Conservation (phyloP, 2,329 filamentous ascomycete genomes). For the Paecilomyces fulvus region DNA sequence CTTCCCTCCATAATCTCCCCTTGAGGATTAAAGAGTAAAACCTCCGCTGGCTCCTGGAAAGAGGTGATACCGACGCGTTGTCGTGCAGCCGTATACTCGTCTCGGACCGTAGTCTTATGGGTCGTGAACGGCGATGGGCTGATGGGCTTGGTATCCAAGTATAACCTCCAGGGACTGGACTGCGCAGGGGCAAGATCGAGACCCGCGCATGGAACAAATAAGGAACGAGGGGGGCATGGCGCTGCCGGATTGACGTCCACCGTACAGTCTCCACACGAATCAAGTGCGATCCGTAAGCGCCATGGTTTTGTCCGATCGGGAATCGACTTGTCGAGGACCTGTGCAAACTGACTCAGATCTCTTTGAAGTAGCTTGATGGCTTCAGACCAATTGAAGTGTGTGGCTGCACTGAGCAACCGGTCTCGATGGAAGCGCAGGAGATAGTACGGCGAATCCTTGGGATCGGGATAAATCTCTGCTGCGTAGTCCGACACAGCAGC, state of each 20-base stretch:
- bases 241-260: constrained; percentile 24
- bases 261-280: constrained; percentile 19
- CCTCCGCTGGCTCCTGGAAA: constrained; percentile 49
- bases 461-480: constrained; percentile 27
- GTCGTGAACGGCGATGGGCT: constrained; percentile 59
- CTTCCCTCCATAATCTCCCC: constrained; percentile 76
- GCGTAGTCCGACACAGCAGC: constrained; percentile 17
- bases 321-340: constrained; percentile 22
- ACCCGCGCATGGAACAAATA: constrained; percentile 17
- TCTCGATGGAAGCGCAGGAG: constrained; percentile 72
- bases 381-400: constrained; percentile 41
- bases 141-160: constrained; percentile 46
- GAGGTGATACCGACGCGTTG: constrained; percentile 48
- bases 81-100: constrained; percentile 64
- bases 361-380: constrained; percentile 21
- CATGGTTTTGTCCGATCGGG: constrained; percentile 25
- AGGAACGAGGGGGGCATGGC: constrained; percentile 14
- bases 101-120: constrained; percentile 74
- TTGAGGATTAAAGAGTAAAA: constrained; percentile 61
- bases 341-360: constrained; percentile 20
- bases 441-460: constrained; percentile 56
- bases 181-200: constrained; percentile 1
- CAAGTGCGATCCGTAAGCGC: constrained; percentile 29
- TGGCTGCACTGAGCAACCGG: constrained; percentile 57
- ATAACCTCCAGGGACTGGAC: constrained; percentile 37